Conservation (phyloP, 495 filamentous ascomycete species). For the Parmelia sp. region DNA sequence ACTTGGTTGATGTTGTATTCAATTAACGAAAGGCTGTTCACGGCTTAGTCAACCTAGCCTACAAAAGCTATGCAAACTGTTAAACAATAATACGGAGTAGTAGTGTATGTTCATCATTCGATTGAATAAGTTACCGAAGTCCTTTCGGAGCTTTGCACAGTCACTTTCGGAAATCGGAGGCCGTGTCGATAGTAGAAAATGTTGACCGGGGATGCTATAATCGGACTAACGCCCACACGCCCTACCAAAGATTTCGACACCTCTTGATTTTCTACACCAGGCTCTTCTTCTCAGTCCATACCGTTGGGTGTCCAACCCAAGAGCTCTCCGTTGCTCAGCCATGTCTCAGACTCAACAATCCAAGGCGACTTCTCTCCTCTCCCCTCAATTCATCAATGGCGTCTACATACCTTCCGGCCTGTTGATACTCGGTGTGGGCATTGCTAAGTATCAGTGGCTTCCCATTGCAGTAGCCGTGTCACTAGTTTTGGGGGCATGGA, state of each 20-base stretch:
- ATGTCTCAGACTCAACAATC: constrained; percentile 30
- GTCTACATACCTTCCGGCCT: constrained; percentile 83
- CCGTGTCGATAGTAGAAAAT: constrained; percentile 8
- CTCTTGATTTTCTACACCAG: not conserved
- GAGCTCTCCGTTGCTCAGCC: not conserved
- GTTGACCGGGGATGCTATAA: constrained; percentile 1
- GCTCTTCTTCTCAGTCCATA: not conserved
- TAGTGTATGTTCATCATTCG: no score
- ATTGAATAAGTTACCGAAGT: no score
- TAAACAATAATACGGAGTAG: no score
- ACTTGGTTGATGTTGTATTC: not conserved
- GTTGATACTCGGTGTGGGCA: constrained; percentile 64
- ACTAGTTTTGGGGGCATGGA: constrained; percentile 48
- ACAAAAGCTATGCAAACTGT: not conserved
- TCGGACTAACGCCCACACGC: not conserved
- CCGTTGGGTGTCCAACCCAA: not conserved
- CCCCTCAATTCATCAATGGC: constrained; percentile 57
- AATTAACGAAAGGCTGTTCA: not conserved
- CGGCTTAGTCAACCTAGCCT: not conserved
- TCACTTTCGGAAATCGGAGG: no score
- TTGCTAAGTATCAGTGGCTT: constrained; percentile 73
- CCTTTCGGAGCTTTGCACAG: no score
- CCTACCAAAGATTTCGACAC: not conserved
- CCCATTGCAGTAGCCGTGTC: constrained; percentile 63
- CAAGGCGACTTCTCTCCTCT: constrained; percentile 35